These are phyloP conservation scores for Rhizopus stolonifer DNA, from an alignment of 371 early-diverging fungal genomes.

Conservation along the genomic window DNA sequence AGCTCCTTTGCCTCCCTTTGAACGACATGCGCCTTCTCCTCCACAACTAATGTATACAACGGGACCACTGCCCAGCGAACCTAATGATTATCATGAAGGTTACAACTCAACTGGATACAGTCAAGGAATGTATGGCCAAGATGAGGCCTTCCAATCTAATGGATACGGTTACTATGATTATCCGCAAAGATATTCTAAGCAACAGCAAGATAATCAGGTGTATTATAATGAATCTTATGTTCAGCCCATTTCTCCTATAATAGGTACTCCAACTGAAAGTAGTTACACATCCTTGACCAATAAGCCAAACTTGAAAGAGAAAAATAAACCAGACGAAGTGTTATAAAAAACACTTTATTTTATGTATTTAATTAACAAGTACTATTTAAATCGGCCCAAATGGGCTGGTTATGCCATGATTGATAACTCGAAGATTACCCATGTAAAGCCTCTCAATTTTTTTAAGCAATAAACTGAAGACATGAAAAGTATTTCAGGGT, in stretches of 20 bases:
- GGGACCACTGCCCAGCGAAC: no score
- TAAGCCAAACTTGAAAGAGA: background rate
- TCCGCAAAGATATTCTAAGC: background rate
- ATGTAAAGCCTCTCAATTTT: no score
- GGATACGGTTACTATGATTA: constrained; percentile 14
- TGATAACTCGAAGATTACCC: no score
- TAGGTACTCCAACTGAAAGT: background rate
- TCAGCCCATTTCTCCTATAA: background rate
- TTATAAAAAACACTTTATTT: no score
- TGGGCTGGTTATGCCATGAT: no score
- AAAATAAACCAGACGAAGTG: background rate
- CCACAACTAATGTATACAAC: constrained; percentile 1
- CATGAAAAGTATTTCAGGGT: no score
- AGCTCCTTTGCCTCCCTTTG: constrained; percentile 21
- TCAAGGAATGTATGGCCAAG: no score
- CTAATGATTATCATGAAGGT: constrained; percentile 18
- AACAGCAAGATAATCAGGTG: background rate
- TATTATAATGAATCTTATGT: background rate
- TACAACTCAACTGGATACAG: constrained; percentile 17
- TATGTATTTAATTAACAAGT: no score
- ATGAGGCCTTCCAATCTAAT: constrained; percentile 1
- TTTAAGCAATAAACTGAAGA: no score
- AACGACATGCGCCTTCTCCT: constrained; percentile 18
- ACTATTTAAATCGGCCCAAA: no score
- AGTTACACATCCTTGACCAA: background rate